Percentiles rank a stretch among this genome's conserved stretches.
These are phyloP conservation scores for Stephanodiscus triporus DNA, from an alignment of 108 stramenopile genomes.

Conservation along the genomic window DNA sequence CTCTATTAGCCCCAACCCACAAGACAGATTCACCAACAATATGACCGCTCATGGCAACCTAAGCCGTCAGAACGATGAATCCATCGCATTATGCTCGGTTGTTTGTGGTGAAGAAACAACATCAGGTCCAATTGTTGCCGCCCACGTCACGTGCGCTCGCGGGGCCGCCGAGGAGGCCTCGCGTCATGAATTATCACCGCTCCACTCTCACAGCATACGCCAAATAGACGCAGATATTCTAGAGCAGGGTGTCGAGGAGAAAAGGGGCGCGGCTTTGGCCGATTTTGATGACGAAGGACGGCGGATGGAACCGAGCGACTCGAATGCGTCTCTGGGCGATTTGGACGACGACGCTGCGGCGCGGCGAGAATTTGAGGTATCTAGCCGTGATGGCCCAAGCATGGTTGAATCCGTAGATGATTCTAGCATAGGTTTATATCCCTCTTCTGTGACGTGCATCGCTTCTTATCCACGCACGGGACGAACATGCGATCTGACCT, in stretches of 20 bases:
- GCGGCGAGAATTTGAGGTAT: neutral
- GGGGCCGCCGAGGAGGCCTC: neutral
- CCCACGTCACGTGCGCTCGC: neutral
- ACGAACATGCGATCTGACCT: neutral
- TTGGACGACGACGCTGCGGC: neutral
- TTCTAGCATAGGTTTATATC: neutral
- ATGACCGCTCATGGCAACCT: conserved; percentile 1
- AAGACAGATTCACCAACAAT: neutral
- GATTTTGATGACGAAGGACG: conserved; percentile 43
- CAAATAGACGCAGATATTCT: conserved; percentile 49
- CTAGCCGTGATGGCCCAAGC: neutral
- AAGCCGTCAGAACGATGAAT: neutral
- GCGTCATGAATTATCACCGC: conserved; percentile 6
- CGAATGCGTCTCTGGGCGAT: conserved; percentile 17
- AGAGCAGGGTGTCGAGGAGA: conserved; percentile 50
- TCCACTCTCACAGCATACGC: conserved; percentile 13
- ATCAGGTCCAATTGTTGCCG: neutral
- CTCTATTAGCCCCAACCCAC: neutral
- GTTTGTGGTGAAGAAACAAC: neutral
- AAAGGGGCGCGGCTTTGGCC: conserved; percentile 19
- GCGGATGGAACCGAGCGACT: conserved; percentile 20
- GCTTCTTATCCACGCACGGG: neutral
- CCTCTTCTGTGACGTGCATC: neutral
- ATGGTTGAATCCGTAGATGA: conserved; percentile 8
- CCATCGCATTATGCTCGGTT: neutral